A percentile compares a stretch with the other conserved stretches of the same genome.
These are phyloP conservation scores for Ogataea saltuana DNA, from an alignment of 805 yeast species.

Conservation along the genomic window DNA sequence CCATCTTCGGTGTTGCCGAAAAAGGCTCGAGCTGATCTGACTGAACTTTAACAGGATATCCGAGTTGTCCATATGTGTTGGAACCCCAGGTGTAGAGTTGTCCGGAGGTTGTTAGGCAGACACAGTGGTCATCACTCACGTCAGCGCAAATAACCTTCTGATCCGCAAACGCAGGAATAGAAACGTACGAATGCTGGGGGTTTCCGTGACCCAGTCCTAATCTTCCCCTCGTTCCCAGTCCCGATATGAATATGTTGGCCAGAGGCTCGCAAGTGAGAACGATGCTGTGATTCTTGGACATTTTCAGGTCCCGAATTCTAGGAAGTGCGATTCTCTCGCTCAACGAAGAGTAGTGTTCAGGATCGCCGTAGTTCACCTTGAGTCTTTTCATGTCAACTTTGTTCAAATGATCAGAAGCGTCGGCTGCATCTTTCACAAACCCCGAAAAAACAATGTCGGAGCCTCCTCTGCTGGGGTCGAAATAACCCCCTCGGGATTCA, in stretches of 20 bases:
- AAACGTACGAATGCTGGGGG: slow-evolving; percentile 46
- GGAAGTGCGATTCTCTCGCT: slow-evolving; percentile 39
- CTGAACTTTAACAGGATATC: slow-evolving; percentile 42
- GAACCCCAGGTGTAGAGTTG: slow-evolving; percentile 80
- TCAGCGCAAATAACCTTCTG: slow-evolving; percentile 41
- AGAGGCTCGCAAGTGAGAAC: slow-evolving; percentile 50
- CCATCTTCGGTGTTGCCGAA: slow-evolving; percentile 40
- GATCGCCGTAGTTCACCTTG: slow-evolving; percentile 29
- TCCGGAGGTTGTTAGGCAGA: slow-evolving; percentile 54
- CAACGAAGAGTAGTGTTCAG: slow-evolving; percentile 15
- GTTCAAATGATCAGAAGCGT: slow-evolving; percentile 14
- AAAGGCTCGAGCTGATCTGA: slow-evolving; percentile 30
- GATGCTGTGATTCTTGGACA: slow-evolving; percentile 69
- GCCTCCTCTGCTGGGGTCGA: slow-evolving; percentile 46
- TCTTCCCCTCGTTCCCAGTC: slow-evolving; percentile 70
- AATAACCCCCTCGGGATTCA: slow-evolving; percentile 8
- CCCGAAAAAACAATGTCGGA: slow-evolving; percentile 64
- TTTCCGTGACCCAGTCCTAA: slow-evolving; percentile 55
- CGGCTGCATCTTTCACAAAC: slow-evolving; percentile 34
- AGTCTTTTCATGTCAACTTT: slow-evolving; percentile 22
- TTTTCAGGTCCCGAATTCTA: slow-evolving; percentile 46
- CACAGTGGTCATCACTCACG: slow-evolving; percentile 66
- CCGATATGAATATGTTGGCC: slow-evolving; percentile 58
- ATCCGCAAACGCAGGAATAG: slow-evolving; percentile 40
- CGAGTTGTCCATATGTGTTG: slow-evolving; percentile 67